Evolutionary conservation across 768 basidiomycete genomes (phyloP), one percentile per base, ranked within the genome.

Genomic region (Lentinula edodes): DNA sequence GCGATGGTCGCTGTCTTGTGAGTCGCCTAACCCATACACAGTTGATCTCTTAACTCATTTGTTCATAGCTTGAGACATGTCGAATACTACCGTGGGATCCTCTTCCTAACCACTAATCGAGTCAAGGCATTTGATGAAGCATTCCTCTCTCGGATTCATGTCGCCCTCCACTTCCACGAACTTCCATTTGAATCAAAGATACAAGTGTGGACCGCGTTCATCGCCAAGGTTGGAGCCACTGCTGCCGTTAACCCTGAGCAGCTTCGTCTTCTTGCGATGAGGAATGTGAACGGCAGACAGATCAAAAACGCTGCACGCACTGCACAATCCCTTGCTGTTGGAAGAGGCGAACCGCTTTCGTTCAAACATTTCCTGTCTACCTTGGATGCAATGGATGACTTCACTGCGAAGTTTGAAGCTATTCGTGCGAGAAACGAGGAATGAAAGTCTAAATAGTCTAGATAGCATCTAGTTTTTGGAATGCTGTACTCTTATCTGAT

Each of bases 1-100:
- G 87, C 87, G 0, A 86, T 89, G 81, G 86, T 90, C 6, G 86
- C 86, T 3, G 86, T 88, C 12, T 88, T 86, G 80, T 81, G 67
- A 64, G 76, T 68, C 20, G 57, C 50, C 18, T 43, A 51, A 39
- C 28, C 18, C 45, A 13, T 13, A 38, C 35, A 41, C 54, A 18
- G 63, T 2, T 5, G 1, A 12, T 60, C 36, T 46, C 57, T 68
- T 41, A 66, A 69, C 58, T 72, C 71, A 71, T 61, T 28, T 39
- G 42, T 66, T 67, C 48, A 63, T 53, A 82, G 80, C 75, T 75
- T 83, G 32, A 80, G 83, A 18, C 82, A 83, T 67, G 77, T 85
- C 59, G 82, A 83, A 62, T 83, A 83, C 68, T 82, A 84, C 70
- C 78, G 80, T 35, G 82, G 81, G 5, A 82, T 83, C 66, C 75